Conservation (phyloP, 1,284 basidiomycete genomes). For the Coniferiporia weirii region DNA sequence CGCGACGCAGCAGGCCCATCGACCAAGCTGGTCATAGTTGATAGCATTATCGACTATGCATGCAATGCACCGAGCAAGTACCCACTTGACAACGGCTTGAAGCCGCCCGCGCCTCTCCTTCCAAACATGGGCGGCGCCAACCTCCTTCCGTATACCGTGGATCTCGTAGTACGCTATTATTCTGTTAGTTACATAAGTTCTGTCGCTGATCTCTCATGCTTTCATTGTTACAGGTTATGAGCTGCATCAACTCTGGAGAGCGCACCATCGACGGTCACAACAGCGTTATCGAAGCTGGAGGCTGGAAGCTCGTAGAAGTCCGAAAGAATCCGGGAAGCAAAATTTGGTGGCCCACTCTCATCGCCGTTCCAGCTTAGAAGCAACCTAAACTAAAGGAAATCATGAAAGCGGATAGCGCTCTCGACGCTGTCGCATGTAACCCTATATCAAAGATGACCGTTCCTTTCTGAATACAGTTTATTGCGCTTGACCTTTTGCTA, state of each 20-base stretch:
- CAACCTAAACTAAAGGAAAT: too few species aligned
- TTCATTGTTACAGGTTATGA: constrained; percentile 1
- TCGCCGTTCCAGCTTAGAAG: constrained; percentile 9
- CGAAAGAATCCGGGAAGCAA: constrained; percentile 8
- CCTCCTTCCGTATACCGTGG: neutral
- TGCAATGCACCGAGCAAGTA: constrained; percentile 10
- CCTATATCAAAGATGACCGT: too few species aligned
- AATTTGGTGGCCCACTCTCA: constrained; percentile 7
- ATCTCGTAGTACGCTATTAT: neutral
- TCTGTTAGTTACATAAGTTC: neutral
- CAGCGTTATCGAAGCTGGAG: constrained; percentile 1
- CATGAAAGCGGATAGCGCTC: too few species aligned
- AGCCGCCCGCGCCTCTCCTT: constrained; percentile 17
- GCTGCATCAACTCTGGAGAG: constrained; percentile 2
- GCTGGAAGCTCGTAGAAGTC: constrained; percentile 9
- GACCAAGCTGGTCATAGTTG: constrained; percentile 27
- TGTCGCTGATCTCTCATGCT: neutral
- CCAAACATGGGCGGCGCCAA: constrained; percentile 18
- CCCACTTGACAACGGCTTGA: neutral
- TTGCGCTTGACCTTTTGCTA: too few species aligned
- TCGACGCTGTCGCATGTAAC: too few species aligned
- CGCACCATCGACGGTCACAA: constrained; percentile 3
- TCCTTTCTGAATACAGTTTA: too few species aligned
- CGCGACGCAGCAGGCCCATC: constrained; percentile 22
- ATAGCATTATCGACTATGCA: constrained; percentile 22